Conservation (phyloP, 495 filamentous ascomycete genomes). For the Tuber calosporum region DNA sequence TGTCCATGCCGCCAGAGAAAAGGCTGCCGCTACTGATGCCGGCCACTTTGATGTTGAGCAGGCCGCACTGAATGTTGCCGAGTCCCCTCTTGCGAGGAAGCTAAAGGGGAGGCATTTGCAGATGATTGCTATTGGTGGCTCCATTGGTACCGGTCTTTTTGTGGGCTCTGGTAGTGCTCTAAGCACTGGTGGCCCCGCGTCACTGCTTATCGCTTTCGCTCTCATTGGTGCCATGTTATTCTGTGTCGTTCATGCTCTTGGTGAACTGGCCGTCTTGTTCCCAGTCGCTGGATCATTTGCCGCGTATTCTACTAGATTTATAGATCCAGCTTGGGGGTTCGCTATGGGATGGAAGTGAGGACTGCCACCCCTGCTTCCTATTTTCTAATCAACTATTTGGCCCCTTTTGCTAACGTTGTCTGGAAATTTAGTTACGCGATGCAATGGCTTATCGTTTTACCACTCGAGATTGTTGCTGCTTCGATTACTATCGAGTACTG, state of each 20-base stretch:
- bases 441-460: conserved; percentile 85
- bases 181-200: conserved; percentile 72
- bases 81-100: conserved; percentile 64
- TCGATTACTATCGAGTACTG: conserved; percentile 85
- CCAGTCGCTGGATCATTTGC: conserved; percentile 90
- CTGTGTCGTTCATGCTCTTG: conserved; percentile 83
- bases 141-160: conserved; percentile 92
- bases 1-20: conserved; percentile 50
- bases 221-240: conserved; percentile 86
- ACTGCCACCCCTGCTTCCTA: not conserved
- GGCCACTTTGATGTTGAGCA: conserved; percentile 65
- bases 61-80: conserved; percentile 67
- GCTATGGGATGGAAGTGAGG: conserved; percentile 93
- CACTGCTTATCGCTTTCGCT: conserved; percentile 70
- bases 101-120: conserved; percentile 82
- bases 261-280: conserved; percentile 85
- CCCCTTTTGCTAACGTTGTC: not conserved
- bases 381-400: conserved; percentile 11
- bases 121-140: conserved; percentile 96
- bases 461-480: conserved; percentile 84
- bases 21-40: conserved; percentile 51
- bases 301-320: conserved; percentile 81
- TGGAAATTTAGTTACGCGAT: conserved; percentile 61
- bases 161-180: conserved; percentile 78
- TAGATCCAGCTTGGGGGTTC: conserved; percentile 95